Percentiles rank a stretch among this genome's conserved stretches.
These are phyloP conservation scores for Abortiporus biennis DNA, from an alignment of 1,284 basidiomycete genomes.

Conservation along the genomic window DNA sequence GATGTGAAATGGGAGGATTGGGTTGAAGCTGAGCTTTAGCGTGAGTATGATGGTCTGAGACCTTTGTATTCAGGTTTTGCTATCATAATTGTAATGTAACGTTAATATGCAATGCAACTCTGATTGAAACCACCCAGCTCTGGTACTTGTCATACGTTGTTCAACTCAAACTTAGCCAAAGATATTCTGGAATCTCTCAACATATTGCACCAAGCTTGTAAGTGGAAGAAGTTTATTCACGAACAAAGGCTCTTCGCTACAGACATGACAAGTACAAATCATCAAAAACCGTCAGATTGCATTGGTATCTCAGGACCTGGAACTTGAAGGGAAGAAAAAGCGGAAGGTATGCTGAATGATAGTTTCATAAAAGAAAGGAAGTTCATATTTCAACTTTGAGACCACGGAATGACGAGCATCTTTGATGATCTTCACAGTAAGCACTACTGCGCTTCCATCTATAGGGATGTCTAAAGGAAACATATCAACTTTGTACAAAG, in stretches of 20 bases:
- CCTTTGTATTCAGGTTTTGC: background rate
- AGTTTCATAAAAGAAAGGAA: background rate
- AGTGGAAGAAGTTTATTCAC: no score
- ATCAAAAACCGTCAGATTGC: background rate
- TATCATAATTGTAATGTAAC: background rate
- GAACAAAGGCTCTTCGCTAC: no score
- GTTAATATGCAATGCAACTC: background rate
- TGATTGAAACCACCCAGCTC: no score
- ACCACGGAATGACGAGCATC: background rate
- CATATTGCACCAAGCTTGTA: no score
- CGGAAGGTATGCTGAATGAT: background rate
- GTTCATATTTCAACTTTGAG: background rate
- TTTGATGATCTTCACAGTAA: slow-evolving; percentile 38
- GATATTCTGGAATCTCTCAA: no score
- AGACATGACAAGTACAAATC: no score
- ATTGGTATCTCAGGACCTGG: background rate
- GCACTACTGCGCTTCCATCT: slow-evolving; percentile 38
- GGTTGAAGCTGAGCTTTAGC: slow-evolving; percentile 16
- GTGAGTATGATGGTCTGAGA: background rate
- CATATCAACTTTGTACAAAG: background rate
- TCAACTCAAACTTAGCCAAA: no score
- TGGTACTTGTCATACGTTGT: no score
- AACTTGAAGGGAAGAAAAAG: background rate
- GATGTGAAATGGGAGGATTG: slow-evolving; percentile 26
- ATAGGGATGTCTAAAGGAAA: slow-evolving; percentile 35